Evolutionary conservation across 768 basidiomycete genomes (phyloP), one percentile per base, ranked within the genome.

Genomic region (Kwoniella sp.): DNA sequence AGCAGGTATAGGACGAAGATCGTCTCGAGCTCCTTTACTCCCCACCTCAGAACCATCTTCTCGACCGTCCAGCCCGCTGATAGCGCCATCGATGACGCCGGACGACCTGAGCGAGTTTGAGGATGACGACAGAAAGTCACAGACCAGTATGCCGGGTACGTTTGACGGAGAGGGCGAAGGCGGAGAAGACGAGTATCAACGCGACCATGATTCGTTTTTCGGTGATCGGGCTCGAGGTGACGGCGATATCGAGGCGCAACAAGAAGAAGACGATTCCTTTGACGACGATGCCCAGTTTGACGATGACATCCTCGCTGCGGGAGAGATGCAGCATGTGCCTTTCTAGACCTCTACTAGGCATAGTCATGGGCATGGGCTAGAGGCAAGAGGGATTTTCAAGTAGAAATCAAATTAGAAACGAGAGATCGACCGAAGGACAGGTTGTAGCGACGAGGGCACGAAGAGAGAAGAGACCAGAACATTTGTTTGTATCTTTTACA

Each of bases 141-240:
- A 89, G 79, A 86, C 87, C 48, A 92, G 91, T 75, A 92, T 94
- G 89, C 92, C 91, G 13, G 92, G 92, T 30, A 89, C 90, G 23
- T 80, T 92, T 65, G 83, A 83, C 7, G 82, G 83, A 7, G 66
- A 65, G 26, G 53, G 38, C 2, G 69, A 66, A 29, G 56, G 41
- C 17, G 50, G 26, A 13, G n/a, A 48, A 4, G 45, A 47, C n/a
- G 25, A 47, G 13, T 78, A 56, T 86, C 83, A 85, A 73, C 82
- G 86, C 55, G 86, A 87, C 67, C 13, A 15, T 2, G 60, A 67
- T 28, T 53, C 50, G 25, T 61, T 61, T 52, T 53, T 61, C 15
- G 51, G 54, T 45, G 52, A 55, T 2, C 37, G 51, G 13, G 22
- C 31, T 11, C 51, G 60, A 54, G 15, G 37, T 12, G 58, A 57